phyloP scores from a whole-genome alignment of 1,139 yeast genomes.

The Blastobotrys aristatus region DNA sequence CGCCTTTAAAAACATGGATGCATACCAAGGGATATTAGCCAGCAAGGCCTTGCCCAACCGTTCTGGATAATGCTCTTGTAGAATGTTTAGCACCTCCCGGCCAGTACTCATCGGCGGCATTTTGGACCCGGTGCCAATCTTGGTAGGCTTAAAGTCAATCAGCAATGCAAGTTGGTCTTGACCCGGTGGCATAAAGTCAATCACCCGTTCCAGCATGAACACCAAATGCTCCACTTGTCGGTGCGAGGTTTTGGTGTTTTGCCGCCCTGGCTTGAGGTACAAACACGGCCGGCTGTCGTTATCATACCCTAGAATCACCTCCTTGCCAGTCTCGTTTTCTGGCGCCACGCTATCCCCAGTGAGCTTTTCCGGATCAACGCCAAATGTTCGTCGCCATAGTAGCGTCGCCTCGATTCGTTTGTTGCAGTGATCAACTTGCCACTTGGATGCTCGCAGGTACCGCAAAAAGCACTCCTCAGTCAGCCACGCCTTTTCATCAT shows the following conservation, averaged over 20 bases:
- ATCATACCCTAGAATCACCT: slow-evolving; percentile 83
- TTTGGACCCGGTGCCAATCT: slow-evolving; percentile 52
- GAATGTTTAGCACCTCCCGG: slow-evolving; percentile 75
- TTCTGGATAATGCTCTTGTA: slow-evolving; percentile 96
- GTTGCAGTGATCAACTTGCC: slow-evolving; percentile 69
- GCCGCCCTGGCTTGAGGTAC: slow-evolving; percentile 86
- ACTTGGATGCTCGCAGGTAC: slow-evolving; percentile 85
- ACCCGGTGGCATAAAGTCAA: slow-evolving; percentile 92
- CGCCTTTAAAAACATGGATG: slow-evolving; percentile 80
- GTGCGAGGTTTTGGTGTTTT: slow-evolving; percentile 80
- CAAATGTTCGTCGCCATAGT: slow-evolving; percentile 91
- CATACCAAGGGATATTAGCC: slow-evolving; percentile 90
- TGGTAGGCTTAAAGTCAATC: slow-evolving; percentile 78
- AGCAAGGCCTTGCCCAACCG: slow-evolving; percentile 85
- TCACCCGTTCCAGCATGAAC: slow-evolving; percentile 82
- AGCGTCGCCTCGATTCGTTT: slow-evolving; percentile 69
- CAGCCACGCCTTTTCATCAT: slow-evolving; percentile 80
- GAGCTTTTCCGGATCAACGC: slow-evolving; percentile 59
- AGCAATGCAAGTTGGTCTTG: slow-evolving; percentile 82
- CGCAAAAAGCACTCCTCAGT: slow-evolving; percentile 84
- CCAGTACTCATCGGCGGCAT: slow-evolving; percentile 80
- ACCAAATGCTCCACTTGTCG: slow-evolving; percentile 92
- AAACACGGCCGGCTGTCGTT: slow-evolving; percentile 85
- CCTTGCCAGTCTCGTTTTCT: slow-evolving; percentile 85
- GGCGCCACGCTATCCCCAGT: slow-evolving; percentile 58